Evolutionary conservation across 805 yeast species (phyloP).

Genomic region (Isabelozyma pseudorhagii): DNA sequence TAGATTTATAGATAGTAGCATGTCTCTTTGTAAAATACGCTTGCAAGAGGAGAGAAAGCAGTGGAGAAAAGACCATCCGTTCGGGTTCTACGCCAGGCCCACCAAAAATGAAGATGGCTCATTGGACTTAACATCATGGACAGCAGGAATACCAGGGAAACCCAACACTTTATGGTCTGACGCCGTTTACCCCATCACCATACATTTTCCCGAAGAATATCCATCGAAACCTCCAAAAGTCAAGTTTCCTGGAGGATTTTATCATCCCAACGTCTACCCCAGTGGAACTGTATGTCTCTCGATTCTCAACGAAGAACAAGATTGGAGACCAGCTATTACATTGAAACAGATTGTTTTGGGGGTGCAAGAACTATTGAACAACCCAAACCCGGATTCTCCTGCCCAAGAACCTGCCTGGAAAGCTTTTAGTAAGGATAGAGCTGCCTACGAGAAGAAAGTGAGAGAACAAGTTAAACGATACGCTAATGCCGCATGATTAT

Average conservation of each 20-base stretch:
- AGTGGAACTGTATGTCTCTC: conserved; percentile 95
- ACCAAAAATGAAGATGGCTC: conserved; percentile 75
- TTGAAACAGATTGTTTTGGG: conserved; percentile 87
- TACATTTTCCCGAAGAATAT: conserved; percentile 83
- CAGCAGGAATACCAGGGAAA: conserved; percentile 95
- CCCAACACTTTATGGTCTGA: conserved; percentile 82
- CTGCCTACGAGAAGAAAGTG: conserved; percentile 72
- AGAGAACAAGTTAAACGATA: conserved; percentile 76
- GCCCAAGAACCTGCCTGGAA: conserved; percentile 98
- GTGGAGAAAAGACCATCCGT: conserved; percentile 99
- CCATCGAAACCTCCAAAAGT: conserved; percentile 98
- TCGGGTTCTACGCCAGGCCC: conserved; percentile 95
- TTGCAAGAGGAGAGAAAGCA: conserved; percentile 94
- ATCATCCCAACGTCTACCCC: conserved; percentile 97
- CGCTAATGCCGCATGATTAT: conserved; percentile 29
- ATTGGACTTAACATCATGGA: conserved; percentile 83
- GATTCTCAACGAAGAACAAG: conserved; percentile 90
- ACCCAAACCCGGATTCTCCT: conserved; percentile 93
- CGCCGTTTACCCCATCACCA: conserved; percentile 82
- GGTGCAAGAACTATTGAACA: conserved; percentile 82
- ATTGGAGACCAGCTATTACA: conserved; percentile 97
- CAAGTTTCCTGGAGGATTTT: conserved; percentile 82
- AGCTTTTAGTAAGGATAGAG: conserved; percentile 68
- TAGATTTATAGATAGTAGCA: conserved; percentile 1
- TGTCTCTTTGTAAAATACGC: conserved; percentile 71